phyloP scores from a whole-genome alignment of 1,284 basidiomycete species.

The Melanopsichium pennsylvanicum region DNA sequence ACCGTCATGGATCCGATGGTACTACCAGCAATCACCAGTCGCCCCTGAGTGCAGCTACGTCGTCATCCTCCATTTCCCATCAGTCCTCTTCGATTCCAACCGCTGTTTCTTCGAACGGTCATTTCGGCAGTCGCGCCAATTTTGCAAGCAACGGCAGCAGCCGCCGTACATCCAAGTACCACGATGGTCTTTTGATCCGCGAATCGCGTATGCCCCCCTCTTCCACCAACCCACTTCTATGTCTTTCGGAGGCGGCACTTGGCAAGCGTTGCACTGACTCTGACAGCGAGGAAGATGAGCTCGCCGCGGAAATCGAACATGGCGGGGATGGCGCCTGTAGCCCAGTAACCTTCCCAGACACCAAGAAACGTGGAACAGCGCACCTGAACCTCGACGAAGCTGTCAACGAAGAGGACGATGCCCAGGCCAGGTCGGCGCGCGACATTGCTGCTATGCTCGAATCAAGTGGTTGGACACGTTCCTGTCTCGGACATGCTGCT shows the following conservation, averaged over 20 bases:
- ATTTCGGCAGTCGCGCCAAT: slow-evolving; percentile 12
- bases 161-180: slow-evolving; percentile 41
- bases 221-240: slow-evolving; percentile 43
- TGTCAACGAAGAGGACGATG: slow-evolving; percentile 28
- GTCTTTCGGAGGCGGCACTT: slow-evolving; percentile 43
- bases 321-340: slow-evolving; percentile 8
- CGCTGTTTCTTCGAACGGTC: slow-evolving; percentile 16
- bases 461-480: slow-evolving; percentile 30
- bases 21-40: slow-evolving; percentile 37
- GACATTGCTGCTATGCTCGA: slow-evolving; percentile 39
- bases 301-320: slow-evolving; percentile 9
- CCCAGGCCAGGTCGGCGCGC: slow-evolving; percentile 25
- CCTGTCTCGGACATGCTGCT: slow-evolving; percentile 35
- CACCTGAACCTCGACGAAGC: slow-evolving; percentile 7
- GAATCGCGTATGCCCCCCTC: slow-evolving; percentile 44
- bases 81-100: slow-evolving; percentile 24
- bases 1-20: slow-evolving; percentile 32
- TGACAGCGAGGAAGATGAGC: slow-evolving; percentile 40
- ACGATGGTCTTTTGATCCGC: slow-evolving; percentile 43
- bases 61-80: slow-evolving; percentile 21
- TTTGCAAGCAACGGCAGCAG: slow-evolving; percentile 20
- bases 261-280: slow-evolving; percentile 44
- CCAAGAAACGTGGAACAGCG: slow-evolving; percentile 19
- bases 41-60: slow-evolving; percentile 23
- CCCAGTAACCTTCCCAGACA: slow-evolving; percentile 2